Evolutionary conservation across 1,284 basidiomycete species (phyloP).

Genomic region (Mycosarcoma mackinlayi): DNA sequence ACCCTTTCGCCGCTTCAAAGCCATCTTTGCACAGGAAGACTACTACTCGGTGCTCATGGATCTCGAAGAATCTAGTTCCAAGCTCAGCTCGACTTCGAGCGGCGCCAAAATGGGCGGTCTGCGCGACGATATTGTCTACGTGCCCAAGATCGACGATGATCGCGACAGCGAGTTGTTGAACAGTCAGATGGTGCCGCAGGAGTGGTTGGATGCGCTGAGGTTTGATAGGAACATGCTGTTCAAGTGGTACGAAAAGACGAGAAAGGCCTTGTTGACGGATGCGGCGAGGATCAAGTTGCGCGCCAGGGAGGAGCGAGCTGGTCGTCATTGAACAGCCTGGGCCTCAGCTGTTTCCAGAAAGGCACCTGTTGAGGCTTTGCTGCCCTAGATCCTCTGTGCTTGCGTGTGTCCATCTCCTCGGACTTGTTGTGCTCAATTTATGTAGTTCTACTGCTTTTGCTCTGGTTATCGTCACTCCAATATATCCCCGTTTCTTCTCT

Average conservation of each 20-base stretch:
- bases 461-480: background rate
- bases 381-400: no score
- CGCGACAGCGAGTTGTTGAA: constrained; percentile 39
- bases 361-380: no score
- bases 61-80: constrained; percentile 52
- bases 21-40: constrained; percentile 58
- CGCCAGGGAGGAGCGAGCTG: constrained; percentile 22
- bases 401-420: no score
- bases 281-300: constrained; percentile 25
- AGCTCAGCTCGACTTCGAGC: constrained; percentile 4
- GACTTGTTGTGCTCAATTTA: no score
- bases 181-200: constrained; percentile 27
- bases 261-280: constrained; percentile 33
- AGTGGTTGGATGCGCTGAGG: constrained; percentile 40
- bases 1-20: constrained; percentile 45
- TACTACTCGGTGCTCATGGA: constrained; percentile 62
- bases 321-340: constrained; percentile 7
- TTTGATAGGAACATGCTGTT: constrained; percentile 43
- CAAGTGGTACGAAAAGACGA: constrained; percentile 49
- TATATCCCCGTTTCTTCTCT: constrained; percentile 1
- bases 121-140: constrained; percentile 62
- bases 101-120: no score
- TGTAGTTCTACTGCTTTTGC: no score
- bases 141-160: constrained; percentile 61
- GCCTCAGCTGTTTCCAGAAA: no score